These are phyloP conservation scores for Galeopsis tetrahit DNA, from an alignment of 257 asterid genomes.

Conservation along the genomic window DNA sequence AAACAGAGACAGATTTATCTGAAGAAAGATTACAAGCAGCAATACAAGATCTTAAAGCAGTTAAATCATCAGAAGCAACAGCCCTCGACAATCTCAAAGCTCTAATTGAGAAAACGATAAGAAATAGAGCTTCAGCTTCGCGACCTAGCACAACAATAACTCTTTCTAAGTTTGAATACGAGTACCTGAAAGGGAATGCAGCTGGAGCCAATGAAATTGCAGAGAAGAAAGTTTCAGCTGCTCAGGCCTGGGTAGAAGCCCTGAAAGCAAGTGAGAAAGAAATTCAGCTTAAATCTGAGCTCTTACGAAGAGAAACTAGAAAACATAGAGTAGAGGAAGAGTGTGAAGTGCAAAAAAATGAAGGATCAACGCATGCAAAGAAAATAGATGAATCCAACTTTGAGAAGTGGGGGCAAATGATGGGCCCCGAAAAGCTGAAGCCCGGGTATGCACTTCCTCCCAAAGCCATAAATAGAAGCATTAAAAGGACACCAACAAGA, in stretches of 20 bases:
- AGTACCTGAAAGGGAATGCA: slow-evolving; percentile 76
- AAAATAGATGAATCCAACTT: slow-evolving; percentile 46
- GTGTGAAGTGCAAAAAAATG: slow-evolving; percentile 39
- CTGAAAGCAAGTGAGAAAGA: slow-evolving; percentile 81
- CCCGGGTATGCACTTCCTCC: slow-evolving; percentile 35
- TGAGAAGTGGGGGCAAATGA: slow-evolving; percentile 51
- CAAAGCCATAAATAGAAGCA: slow-evolving; percentile 48
- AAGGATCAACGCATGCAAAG: slow-evolving; percentile 41
- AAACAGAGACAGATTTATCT: slow-evolving; percentile 55
- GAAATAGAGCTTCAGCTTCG: slow-evolving; percentile 61
- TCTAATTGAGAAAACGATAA: slow-evolving; percentile 51
- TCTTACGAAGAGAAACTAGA: slow-evolving; percentile 51
- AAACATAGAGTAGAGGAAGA: slow-evolving; percentile 58
- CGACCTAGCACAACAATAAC: slow-evolving; percentile 55
- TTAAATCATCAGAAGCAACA: slow-evolving; percentile 63
- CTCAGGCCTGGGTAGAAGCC: slow-evolving; percentile 90
- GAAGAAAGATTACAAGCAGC: slow-evolving; percentile 70
- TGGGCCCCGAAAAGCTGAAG: slow-evolving; percentile 40
- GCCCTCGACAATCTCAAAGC: slow-evolving; percentile 68
- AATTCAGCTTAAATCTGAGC: slow-evolving; percentile 58
- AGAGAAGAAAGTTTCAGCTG: slow-evolving; percentile 83
- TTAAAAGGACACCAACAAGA: slow-evolving; percentile 49
- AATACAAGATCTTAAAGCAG: slow-evolving; percentile 58
- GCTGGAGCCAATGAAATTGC: slow-evolving; percentile 74
- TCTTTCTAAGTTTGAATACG: slow-evolving; percentile 76